Conservation (phyloP, 352 stramenopile genomes). For the Phytophthora megakarya region DNA sequence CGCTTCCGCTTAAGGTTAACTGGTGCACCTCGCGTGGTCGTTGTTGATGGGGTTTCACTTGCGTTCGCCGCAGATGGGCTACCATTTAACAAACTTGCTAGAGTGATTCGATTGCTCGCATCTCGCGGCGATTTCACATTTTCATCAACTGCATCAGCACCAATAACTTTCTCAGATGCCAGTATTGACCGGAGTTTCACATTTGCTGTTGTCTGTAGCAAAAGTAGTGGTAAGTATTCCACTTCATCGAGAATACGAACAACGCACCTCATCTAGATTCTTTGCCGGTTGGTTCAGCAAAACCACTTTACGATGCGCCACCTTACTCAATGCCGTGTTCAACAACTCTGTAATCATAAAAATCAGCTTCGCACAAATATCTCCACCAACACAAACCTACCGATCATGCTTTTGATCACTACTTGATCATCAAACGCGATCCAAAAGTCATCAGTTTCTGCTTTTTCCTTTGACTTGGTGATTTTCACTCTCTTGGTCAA, state of each 20-base stretch:
- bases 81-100: slow-evolving; percentile 44
- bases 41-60: slow-evolving; percentile 20
- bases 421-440: slow-evolving; percentile 64
- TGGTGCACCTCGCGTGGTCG: slow-evolving; percentile 1
- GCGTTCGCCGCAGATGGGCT: slow-evolving; percentile 12
- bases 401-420: slow-evolving; percentile 76
- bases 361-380: background rate
- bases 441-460: slow-evolving; percentile 62
- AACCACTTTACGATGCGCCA: slow-evolving; percentile 59
- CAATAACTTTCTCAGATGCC: background rate
- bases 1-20: slow-evolving; percentile 42
- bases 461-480: slow-evolving; percentile 21
- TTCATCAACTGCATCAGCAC: background rate
- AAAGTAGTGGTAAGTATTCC: slow-evolving; percentile 6
- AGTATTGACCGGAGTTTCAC: slow-evolving; percentile 30
- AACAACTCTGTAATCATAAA: slow-evolving; percentile 51
- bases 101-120: background rate
- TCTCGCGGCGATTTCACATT: slow-evolving; percentile 3
- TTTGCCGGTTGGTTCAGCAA: slow-evolving; percentile 55
- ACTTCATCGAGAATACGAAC: background rate
- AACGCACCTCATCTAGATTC: slow-evolving; percentile 44
- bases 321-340: slow-evolving; percentile 71
- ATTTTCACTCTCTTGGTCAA: slow-evolving; percentile 63
- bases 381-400: slow-evolving; percentile 26
- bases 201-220: slow-evolving; percentile 15